Percentiles rank a stretch among this genome's conserved stretches.
Conservation (phyloP, 768 basidiomycete genomes). For the Xerocomus spinulosus region DNA sequence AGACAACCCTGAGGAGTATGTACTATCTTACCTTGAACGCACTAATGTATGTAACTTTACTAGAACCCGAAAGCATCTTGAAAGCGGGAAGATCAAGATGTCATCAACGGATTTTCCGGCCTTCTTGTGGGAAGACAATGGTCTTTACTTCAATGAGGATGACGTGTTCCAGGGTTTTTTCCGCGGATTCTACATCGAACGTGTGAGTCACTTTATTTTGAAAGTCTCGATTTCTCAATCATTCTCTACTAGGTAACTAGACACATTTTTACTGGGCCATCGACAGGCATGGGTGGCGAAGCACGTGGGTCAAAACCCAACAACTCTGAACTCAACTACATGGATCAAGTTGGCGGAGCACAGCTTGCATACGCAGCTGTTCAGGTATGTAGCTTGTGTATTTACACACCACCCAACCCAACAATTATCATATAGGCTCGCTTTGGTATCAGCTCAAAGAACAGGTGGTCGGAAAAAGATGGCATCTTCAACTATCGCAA, state of each 20-base stretch:
- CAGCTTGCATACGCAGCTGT: constrained; percentile 4
- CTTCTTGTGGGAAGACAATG: constrained; percentile 5
- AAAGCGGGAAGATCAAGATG: constrained; percentile 2
- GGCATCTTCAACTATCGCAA: constrained; percentile 1
- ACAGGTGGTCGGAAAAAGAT: constrained; percentile 4
- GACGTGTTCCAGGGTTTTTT: neutral
- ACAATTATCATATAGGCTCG: neutral
- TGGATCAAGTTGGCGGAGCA: neutral
- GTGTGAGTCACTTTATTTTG: too few relatives aligned
- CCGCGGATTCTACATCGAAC: neutral
- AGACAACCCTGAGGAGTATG: neutral
- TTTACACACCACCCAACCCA: too few relatives aligned
- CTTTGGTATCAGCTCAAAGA: constrained; percentile 4
- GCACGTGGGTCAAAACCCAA: neutral
- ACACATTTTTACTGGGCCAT: constrained; percentile 8
- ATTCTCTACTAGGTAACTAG: too few relatives aligned
- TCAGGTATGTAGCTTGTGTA: neutral
- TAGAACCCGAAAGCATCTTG: neutral
- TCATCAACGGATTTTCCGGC: neutral
- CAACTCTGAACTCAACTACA: neutral
- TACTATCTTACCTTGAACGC: too few relatives aligned
- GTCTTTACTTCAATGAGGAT: neutral
- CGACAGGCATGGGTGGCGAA: neutral
- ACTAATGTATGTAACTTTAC: neutral
- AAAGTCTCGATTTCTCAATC: too few relatives aligned